Base-by-base conservation (phyloP, 495 filamentous ascomycete genomes). In the Cercophora newfieldiana region DNA sequence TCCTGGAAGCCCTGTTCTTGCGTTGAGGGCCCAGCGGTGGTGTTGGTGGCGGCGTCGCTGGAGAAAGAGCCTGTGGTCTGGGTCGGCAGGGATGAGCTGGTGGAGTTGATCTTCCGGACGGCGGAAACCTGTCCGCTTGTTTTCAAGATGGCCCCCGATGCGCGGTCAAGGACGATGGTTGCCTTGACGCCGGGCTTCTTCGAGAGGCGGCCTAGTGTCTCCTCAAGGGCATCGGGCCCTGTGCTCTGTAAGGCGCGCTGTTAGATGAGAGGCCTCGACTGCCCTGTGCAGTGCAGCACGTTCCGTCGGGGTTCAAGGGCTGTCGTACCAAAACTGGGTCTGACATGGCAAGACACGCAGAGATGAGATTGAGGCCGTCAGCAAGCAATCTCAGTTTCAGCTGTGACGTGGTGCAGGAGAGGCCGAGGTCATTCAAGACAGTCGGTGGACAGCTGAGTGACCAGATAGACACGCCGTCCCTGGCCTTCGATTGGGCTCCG, bases 161-260 rank as follows among this genome's bases (percentile, higher is more conserved):
- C 71, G 21, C 86, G 83, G 66, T 89, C 86, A 7, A 91, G 72
- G 44, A 87, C 82, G 6, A 90, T 79, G 29, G 86, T 86, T 60
- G 85, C 87, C 69, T 86, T 85, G 29, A 91, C 88, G 48, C 88
- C 88, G 6, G 87, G 79, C 58, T 90, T 90, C 71, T 85, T 85
- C 57, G 85, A 83, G 4, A 91, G 81, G 10, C 88, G 82, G 33
- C 82, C 80, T 64, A 90, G 75, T 0, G 83, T 79, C 69, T 89
- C 79, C 29, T 80, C 77, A 61, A 83, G 74, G 30, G 67, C 68
- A 64, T 75, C 71, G 33, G 68, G 18, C 14, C 68, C 72, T 26
- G 59, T 50, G 48, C 64, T 57, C 70, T 74, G 48, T 26, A 21
- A 44, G 16, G 5, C n/a, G 28, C 24, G 37, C 25, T 37, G 48